Evolutionary conservation across 208 protist species (phyloP).

Genomic region (Leptomonas seymouri): DNA sequence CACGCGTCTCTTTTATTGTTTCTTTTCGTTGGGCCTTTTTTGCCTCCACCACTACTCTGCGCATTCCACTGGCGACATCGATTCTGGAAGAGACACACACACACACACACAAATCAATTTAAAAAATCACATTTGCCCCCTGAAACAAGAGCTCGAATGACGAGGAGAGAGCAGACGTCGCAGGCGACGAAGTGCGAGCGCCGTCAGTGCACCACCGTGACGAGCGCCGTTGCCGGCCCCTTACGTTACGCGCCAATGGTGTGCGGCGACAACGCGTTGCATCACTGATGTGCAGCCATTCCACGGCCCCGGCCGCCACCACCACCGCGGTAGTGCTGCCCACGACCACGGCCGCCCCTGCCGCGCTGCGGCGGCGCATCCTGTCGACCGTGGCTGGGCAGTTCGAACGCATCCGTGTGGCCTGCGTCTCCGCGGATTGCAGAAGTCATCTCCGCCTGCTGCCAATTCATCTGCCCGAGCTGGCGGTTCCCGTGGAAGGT

Average conservation of each 20-base stretch:
- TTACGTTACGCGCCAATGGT: not conserved
- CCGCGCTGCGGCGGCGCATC: conserved; percentile 27
- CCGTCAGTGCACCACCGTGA: too few relatives aligned
- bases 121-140: too few relatives aligned
- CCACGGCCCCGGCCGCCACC: conserved; percentile 19
- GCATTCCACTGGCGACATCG: too few relatives aligned
- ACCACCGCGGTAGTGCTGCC: conserved; percentile 14
- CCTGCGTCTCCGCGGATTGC: conserved; percentile 13
- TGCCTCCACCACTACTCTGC: too few relatives aligned
- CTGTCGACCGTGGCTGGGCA: conserved; percentile 10
- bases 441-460: conserved; percentile 59
- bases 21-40: too few relatives aligned
- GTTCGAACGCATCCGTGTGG: conserved; percentile 23
- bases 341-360: conserved; percentile 14
- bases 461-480: conserved; percentile 74
- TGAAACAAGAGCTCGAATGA: too few relatives aligned
- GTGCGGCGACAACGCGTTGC: not conserved
- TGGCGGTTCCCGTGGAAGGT: conserved; percentile 74
- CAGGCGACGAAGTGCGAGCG: too few relatives aligned
- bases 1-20: too few relatives aligned
- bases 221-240: not conserved
- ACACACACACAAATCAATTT: too few relatives aligned
- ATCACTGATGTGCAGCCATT: not conserved
- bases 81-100: too few relatives aligned
- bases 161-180: too few relatives aligned